Evolutionary conservation across 2,329 filamentous ascomycete genomes (phyloP).

Genomic region (Ascochyta pisi): DNA sequence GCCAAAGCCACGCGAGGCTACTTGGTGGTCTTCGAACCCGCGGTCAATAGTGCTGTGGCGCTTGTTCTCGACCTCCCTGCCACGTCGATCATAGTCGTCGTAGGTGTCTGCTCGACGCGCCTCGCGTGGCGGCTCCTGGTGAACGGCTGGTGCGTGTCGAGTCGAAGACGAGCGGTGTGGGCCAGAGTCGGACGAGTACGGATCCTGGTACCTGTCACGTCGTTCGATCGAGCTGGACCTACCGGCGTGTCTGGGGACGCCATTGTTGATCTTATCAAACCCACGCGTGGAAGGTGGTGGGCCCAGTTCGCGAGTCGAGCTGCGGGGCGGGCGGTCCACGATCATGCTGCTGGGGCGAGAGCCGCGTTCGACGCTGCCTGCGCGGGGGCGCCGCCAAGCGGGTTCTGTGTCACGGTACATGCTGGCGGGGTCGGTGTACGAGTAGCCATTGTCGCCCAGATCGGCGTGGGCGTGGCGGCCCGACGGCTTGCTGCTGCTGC

Average conservation of each 20-base stretch:
- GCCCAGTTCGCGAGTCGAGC: slow-evolving; percentile 45
- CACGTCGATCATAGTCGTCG: slow-evolving; percentile 52
- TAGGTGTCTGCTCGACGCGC: slow-evolving; percentile 50
- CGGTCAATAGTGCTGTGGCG: slow-evolving; percentile 41
- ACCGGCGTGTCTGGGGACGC: slow-evolving; percentile 29
- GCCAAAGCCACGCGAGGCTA: slow-evolving; percentile 57
- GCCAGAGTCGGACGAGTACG: slow-evolving; percentile 47
- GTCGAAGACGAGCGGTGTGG: slow-evolving; percentile 49
- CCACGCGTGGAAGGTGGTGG: slow-evolving; percentile 74
- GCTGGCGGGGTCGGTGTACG: slow-evolving; percentile 58
- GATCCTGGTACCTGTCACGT: slow-evolving; percentile 44
- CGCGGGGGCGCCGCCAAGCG: slow-evolving; percentile 53
- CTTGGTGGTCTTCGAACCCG: slow-evolving; percentile 51
- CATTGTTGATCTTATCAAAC: slow-evolving; percentile 69
- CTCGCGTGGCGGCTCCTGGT: slow-evolving; percentile 55
- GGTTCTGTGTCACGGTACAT: slow-evolving; percentile 61
- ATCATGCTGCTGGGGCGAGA: slow-evolving; percentile 55
- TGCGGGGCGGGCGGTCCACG: slow-evolving; percentile 47
- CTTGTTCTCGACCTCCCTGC: slow-evolving; percentile 49
- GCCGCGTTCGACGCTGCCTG: slow-evolving; percentile 56
- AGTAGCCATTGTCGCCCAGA: slow-evolving; percentile 53
- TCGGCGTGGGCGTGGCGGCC: slow-evolving; percentile 39
- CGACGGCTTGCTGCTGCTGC: slow-evolving; percentile 26
- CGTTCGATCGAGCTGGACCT: slow-evolving; percentile 44
- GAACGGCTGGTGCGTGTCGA: slow-evolving; percentile 52